Conservation (phyloP, 2,329 filamentous ascomycete genomes). For the Botrytis fabae region DNA sequence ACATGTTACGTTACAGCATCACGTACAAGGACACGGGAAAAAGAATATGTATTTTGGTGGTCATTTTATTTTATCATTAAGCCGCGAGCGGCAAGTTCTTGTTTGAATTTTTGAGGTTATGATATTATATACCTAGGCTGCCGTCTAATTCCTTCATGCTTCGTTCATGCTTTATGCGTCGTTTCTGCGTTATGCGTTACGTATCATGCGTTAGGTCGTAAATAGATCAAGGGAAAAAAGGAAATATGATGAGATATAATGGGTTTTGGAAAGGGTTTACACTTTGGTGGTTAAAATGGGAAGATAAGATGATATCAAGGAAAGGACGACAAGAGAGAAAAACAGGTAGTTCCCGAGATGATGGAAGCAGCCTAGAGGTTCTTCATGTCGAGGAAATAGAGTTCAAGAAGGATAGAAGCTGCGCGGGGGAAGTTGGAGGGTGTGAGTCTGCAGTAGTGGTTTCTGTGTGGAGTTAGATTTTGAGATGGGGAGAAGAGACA, state of each 20-base stretch:
- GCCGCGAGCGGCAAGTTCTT: background rate
- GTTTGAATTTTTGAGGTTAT: background rate
- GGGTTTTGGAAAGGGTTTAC: background rate
- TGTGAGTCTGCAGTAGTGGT: slow-evolving; percentile 37
- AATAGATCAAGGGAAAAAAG: background rate
- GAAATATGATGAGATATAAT: background rate
- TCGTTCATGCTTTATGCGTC: background rate
- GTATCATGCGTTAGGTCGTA: background rate
- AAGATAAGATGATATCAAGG: background rate
- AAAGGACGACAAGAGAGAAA: background rate
- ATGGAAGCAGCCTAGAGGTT: background rate
- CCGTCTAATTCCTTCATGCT: background rate
- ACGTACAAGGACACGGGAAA: background rate
- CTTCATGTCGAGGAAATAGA: slow-evolving; percentile 38
- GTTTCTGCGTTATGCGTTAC: slow-evolving; percentile 1
- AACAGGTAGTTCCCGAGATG: background rate
- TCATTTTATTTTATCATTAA: slow-evolving; percentile 6
- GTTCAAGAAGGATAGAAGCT: slow-evolving; percentile 35
- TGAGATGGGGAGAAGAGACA: background rate
- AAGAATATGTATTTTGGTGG: background rate
- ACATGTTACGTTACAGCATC: background rate
- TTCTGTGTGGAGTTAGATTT: slow-evolving; percentile 29
- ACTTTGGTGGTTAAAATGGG: background rate
- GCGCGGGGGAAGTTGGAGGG: slow-evolving; percentile 32
- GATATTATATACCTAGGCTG: background rate